Evolutionary conservation across 306 rosid species (phyloP).

Genomic region (Dryas drummondii): DNA sequence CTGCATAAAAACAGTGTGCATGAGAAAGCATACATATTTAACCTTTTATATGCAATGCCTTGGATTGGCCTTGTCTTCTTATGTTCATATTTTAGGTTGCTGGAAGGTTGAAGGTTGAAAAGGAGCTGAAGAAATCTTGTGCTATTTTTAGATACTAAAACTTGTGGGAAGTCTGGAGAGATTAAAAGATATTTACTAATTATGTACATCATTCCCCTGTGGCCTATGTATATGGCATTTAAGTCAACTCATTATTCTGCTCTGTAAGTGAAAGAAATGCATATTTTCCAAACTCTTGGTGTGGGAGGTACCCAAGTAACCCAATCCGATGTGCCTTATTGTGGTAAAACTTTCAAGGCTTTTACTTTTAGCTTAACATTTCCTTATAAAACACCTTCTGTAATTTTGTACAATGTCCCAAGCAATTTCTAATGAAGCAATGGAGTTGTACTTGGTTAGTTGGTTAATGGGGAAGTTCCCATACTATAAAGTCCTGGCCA

Average conservation of each 20-base stretch:
- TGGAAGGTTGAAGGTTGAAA: background rate
- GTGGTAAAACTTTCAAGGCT: background rate
- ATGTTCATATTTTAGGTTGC: constrained; percentile 1
- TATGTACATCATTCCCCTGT: background rate
- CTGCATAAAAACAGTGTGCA: background rate
- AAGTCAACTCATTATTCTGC: background rate
- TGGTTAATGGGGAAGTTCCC: background rate
- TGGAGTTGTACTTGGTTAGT: background rate
- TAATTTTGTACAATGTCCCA: background rate
- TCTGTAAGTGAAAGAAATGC: background rate
- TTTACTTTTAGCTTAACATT: background rate
- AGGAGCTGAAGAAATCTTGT: background rate
- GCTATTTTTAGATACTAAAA: background rate
- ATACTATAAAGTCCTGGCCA: background rate
- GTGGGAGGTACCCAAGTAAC: background rate
- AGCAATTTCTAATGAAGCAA: background rate
- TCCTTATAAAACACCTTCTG: background rate
- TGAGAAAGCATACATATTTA: too few relatives aligned
- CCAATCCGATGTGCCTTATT: background rate
- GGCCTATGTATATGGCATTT: background rate
- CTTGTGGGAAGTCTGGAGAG: background rate
- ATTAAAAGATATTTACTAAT: background rate
- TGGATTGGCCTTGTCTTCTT: background rate
- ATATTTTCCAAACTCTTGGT: background rate
- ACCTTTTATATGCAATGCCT: too few relatives aligned